Conservation (phyloP, 345 rosid genomes). For the Melaleuca alternifolia region DNA sequence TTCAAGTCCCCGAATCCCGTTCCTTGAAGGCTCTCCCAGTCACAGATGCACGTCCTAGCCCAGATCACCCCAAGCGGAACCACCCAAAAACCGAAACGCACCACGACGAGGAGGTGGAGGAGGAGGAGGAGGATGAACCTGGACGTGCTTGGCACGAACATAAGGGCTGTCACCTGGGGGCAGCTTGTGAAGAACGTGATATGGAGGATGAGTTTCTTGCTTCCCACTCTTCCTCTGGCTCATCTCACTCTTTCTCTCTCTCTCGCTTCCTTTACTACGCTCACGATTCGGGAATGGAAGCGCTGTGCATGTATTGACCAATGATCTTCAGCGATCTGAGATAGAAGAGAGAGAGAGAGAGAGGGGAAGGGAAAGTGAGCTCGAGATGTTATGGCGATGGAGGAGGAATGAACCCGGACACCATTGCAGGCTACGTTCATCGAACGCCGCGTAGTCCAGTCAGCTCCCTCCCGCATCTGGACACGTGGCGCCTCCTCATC, state of each 20-base stretch:
- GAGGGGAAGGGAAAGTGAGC: neutral
- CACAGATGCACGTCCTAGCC: neutral
- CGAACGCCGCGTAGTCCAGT: neutral
- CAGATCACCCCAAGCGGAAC: neutral
- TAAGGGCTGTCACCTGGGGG: constrained; percentile 89
- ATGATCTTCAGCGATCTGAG: neutral
- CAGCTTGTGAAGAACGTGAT: constrained; percentile 56
- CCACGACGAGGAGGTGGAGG: neutral
- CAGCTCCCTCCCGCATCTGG: neutral
- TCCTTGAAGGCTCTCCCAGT: neutral
- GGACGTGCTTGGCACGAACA: constrained; percentile 80
- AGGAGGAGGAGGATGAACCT: constrained; percentile 23
- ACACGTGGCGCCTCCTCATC: neutral
- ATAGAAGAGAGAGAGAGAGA: neutral
- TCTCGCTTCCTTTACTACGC: neutral
- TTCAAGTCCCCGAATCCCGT: neutral
- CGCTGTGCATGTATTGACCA: neutral
- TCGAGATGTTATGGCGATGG: neutral
- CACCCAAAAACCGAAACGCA: neutral
- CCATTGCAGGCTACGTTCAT: constrained; percentile 4
- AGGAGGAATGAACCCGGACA: constrained; percentile 20
- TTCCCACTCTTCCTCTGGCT: constrained; percentile 23
- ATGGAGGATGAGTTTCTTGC: constrained; percentile 16
- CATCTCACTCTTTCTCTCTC: neutral
- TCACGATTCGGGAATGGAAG: neutral